These are phyloP conservation scores for Tetradesmus obliquus DNA, from an alignment of 139 green algal genomes.

Conservation along the genomic window DNA sequence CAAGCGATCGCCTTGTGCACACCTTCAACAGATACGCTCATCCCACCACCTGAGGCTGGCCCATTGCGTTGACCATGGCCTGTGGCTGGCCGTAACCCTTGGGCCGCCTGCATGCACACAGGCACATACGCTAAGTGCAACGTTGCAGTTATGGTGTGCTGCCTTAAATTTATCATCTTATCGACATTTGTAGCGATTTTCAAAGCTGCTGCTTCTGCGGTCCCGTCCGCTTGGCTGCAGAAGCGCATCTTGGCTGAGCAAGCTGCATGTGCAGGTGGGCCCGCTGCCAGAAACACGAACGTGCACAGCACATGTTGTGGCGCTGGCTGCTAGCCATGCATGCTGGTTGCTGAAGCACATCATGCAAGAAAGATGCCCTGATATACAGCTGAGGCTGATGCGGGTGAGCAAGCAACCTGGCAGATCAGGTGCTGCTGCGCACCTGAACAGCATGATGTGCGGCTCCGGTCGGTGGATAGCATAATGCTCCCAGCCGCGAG, in stretches of 20 bases:
- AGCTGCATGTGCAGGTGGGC: neutral
- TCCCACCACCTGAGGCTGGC: slow-evolving; percentile 40
- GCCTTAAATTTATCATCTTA: too few species aligned
- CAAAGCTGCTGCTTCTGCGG: neutral
- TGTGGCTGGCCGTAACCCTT: slow-evolving; percentile 68
- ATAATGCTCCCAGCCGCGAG: slow-evolving; percentile 97
- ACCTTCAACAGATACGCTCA: neutral
- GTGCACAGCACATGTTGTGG: neutral
- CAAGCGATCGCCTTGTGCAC: neutral
- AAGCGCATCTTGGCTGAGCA: too few species aligned
- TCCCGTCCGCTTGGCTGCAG: too few species aligned
- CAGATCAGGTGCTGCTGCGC: neutral
- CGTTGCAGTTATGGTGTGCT: neutral
- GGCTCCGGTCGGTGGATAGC: slow-evolving; percentile 95
- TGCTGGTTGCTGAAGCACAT: neutral
- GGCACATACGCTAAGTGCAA: neutral
- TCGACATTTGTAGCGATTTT: neutral
- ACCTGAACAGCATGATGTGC: slow-evolving; percentile 99
- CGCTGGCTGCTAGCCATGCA: neutral
- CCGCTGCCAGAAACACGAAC: neutral
- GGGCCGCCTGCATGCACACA: slow-evolving; percentile 59
- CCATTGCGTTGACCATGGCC: slow-evolving; percentile 34
- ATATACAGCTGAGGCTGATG: neutral
- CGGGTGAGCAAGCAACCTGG: neutral
- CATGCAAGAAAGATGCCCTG: neutral